Evolutionary conservation across 2,329 filamentous ascomycete genomes (phyloP).

Genomic region (Penicillium expansum): DNA sequence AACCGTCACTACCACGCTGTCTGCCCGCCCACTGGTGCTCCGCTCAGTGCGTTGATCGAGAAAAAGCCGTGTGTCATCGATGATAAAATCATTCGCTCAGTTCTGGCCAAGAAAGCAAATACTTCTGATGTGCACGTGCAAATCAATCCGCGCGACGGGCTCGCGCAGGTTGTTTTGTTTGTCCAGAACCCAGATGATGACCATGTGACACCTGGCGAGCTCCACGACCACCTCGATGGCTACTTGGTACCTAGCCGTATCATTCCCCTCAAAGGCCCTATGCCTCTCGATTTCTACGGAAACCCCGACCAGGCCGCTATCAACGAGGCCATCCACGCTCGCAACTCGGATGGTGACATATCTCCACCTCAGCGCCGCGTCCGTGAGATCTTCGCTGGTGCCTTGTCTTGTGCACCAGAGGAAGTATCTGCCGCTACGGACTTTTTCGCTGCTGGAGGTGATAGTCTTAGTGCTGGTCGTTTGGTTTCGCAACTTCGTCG

Average conservation of each 20-base stretch:
- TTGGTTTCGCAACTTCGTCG: conserved; percentile 53
- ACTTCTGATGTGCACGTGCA: conserved; percentile 18
- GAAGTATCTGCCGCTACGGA: conserved; percentile 46
- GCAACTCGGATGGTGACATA: conserved; percentile 22
- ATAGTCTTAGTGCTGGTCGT: conserved; percentile 54
- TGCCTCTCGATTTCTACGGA: conserved; percentile 35
- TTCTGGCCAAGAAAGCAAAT: conserved; percentile 5
- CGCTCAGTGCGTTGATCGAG: conserved; percentile 40
- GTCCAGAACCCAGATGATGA: neutral
- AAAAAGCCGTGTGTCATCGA: conserved; percentile 38
- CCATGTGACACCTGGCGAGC: conserved; percentile 12
- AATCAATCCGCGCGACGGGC: conserved; percentile 16
- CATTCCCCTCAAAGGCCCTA: conserved; percentile 33
- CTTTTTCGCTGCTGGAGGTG: conserved; percentile 55
- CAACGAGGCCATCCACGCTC: conserved; percentile 30
- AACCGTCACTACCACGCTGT: conserved; percentile 51
- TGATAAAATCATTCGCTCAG: conserved; percentile 7
- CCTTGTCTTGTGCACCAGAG: conserved; percentile 42
- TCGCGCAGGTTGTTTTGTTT: conserved; percentile 18
- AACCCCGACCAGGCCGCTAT: conserved; percentile 39
- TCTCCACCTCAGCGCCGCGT: conserved; percentile 40
- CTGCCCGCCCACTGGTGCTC: conserved; percentile 51
- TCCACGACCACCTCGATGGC: conserved; percentile 26
- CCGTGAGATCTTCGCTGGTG: conserved; percentile 46
- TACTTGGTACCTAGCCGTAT: conserved; percentile 43